Percentiles rank a stretch among this genome's conserved stretches.
Conservation (phyloP, 129 eudicot species). For the Chrysanthemum seticuspe region DNA sequence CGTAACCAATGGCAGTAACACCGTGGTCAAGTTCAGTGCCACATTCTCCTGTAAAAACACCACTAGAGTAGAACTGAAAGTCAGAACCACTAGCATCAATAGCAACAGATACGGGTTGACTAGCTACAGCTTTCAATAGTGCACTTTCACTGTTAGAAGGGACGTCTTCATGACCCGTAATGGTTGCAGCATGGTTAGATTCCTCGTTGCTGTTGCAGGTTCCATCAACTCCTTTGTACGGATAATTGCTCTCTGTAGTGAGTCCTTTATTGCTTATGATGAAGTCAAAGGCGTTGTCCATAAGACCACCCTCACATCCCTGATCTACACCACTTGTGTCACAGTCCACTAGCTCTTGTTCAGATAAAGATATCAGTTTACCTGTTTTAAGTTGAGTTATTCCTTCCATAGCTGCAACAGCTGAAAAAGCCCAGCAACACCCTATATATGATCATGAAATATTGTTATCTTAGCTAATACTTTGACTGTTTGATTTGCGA, state of each 20-base stretch:
- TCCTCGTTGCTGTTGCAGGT: conserved; percentile 27
- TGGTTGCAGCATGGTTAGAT: conserved; percentile 33
- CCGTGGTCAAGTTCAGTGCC: conserved; percentile 37
- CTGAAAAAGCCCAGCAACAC: conserved; percentile 39
- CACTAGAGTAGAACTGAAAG: conserved; percentile 32
- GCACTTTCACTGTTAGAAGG: conserved; percentile 38
- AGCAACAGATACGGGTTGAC: conserved; percentile 38
- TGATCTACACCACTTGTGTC: conserved; percentile 32
- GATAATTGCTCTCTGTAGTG: conserved; percentile 33
- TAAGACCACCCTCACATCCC: conserved; percentile 34
- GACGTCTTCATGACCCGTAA: conserved; percentile 33
- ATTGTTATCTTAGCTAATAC: background rate
- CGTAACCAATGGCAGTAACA: conserved; percentile 33
- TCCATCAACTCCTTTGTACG: conserved; percentile 24
- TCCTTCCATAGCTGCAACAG: conserved; percentile 39
- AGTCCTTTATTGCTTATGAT: conserved; percentile 22
- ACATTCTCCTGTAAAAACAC: conserved; percentile 36
- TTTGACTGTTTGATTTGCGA: no score
- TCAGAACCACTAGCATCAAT: conserved; percentile 35
- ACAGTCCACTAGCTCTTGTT: conserved; percentile 42
- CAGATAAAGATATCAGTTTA: conserved; percentile 28
- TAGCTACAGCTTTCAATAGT: conserved; percentile 32
- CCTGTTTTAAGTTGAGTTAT: conserved; percentile 39
- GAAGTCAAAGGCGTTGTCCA: conserved; percentile 34
- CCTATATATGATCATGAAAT: conserved; percentile 14